phyloP scores from a whole-genome alignment of 2,329 filamentous ascomycete genomes.

The Diaporthe helianthi region DNA sequence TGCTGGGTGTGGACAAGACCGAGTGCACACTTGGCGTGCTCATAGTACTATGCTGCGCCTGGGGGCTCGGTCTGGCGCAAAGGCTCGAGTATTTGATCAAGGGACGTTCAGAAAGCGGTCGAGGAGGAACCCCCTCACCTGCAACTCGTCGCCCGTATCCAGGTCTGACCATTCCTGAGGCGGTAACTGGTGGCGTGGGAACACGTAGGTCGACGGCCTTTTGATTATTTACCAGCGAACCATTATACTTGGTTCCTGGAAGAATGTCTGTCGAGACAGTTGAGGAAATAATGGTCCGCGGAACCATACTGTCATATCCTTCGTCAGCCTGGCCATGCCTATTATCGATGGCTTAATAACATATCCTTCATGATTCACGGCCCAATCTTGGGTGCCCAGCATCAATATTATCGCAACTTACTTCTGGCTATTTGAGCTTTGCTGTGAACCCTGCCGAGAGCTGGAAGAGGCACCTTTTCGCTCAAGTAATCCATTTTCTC shows the following conservation, averaged over 20 bases:
- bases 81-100: slow-evolving; percentile 13
- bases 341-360: neutral
- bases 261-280: neutral
- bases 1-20: neutral
- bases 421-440: neutral
- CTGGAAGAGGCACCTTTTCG: no score
- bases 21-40: neutral
- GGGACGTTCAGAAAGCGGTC: slow-evolving; percentile 29
- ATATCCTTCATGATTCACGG: neutral
- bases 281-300: neutral
- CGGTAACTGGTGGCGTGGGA: neutral
- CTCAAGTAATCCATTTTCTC: neutral
- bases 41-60: neutral
- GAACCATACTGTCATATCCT: neutral
- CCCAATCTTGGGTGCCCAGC: no score
- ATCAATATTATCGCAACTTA: neutral
- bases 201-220: neutral
- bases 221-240: neutral
- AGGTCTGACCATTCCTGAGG: neutral
- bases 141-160: neutral
- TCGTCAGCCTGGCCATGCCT: neutral
- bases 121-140: slow-evolving; percentile 26
- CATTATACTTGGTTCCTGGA: neutral
- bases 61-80: neutral
- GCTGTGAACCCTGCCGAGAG: neutral